These are phyloP conservation scores for Leonotis leonurus DNA, from an alignment of 257 asterid genomes.

Conservation along the genomic window DNA sequence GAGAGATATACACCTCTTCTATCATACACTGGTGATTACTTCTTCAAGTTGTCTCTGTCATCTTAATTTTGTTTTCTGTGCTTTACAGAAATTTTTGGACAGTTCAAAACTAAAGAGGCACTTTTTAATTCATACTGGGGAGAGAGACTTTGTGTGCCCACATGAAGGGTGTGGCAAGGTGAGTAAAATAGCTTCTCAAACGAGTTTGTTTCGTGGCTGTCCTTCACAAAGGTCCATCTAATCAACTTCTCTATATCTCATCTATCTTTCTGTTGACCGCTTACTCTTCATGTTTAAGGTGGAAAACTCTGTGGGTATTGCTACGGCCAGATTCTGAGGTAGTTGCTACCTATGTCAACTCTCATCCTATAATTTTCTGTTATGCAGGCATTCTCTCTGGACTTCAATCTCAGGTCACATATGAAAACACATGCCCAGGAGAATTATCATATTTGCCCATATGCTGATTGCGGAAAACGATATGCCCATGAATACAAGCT, in stretches of 20 bases:
- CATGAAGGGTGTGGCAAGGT: constrained; percentile 99
- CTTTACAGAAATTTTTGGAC: constrained; percentile 95
- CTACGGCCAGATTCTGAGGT: neutral
- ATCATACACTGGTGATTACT: neutral
- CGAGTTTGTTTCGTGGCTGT: neutral
- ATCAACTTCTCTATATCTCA: neutral
- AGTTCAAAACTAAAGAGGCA: constrained; percentile 96
- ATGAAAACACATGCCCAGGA: constrained; percentile 99
- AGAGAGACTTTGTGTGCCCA: constrained; percentile 91
- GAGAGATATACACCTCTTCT: neutral
- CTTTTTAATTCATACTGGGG: constrained; percentile 95
- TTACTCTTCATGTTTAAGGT: neutral
- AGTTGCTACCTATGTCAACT: neutral
- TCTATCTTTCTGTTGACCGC: neutral
- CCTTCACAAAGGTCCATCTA: neutral
- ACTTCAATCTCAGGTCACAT: constrained; percentile 93
- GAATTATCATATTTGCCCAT: constrained; percentile 92
- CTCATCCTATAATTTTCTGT: neutral
- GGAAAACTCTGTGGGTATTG: neutral
- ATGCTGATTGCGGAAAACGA: constrained; percentile 93
- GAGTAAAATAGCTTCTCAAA: constrained; percentile 21
- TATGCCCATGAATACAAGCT: constrained; percentile 97
- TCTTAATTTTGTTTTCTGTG: constrained; percentile 14
- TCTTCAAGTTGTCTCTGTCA: neutral
- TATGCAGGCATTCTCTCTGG: constrained; percentile 94